Evolutionary conservation across 2,329 filamentous ascomycete genomes (phyloP).

Genomic region (Pseudohalonectria lignicola): DNA sequence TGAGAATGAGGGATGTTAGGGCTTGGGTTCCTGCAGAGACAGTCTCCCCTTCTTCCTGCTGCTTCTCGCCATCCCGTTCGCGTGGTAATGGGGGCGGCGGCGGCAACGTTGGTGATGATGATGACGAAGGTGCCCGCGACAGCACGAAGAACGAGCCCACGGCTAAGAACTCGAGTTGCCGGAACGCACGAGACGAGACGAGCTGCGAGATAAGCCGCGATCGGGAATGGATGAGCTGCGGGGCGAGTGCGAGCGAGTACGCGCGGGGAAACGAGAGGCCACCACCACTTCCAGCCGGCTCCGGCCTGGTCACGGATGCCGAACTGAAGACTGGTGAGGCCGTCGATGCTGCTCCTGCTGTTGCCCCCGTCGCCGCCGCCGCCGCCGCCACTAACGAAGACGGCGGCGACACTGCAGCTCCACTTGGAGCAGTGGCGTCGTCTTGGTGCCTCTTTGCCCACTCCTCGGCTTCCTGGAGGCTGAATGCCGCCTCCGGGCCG

Average conservation of each 20-base stretch:
- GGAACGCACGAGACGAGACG: slow-evolving; percentile 80
- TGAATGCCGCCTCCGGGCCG: slow-evolving; percentile 74
- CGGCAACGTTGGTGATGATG: background rate
- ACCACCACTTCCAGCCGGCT: slow-evolving; percentile 18
- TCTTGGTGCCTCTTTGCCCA: slow-evolving; percentile 45
- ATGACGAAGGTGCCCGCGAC: slow-evolving; percentile 19
- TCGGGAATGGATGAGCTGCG: slow-evolving; percentile 76
- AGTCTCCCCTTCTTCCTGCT: no score
- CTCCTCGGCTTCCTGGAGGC: slow-evolving; percentile 65
- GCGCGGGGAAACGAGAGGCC: slow-evolving; percentile 54
- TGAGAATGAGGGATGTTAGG: no score
- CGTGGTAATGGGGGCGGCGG: no score
- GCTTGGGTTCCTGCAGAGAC: slow-evolving; percentile 14
- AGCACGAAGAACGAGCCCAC: slow-evolving; percentile 89
- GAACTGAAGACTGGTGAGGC: slow-evolving; percentile 20
- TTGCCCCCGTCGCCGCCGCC: slow-evolving; percentile 5
- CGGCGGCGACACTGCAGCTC: slow-evolving; percentile 3
- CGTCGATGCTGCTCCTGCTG: slow-evolving; percentile 15
- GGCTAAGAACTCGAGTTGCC: slow-evolving; percentile 85
- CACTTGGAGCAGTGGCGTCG: slow-evolving; percentile 4
- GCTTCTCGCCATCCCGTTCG: slow-evolving; percentile 1
- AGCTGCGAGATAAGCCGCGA: slow-evolving; percentile 68
- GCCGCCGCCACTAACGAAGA: background rate
- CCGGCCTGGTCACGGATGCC: slow-evolving; percentile 24
- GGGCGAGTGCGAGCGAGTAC: slow-evolving; percentile 76